These are phyloP conservation scores for Blepharisma stoltei DNA, from an alignment of 73 alveolate genomes.

Conservation along the genomic window DNA sequence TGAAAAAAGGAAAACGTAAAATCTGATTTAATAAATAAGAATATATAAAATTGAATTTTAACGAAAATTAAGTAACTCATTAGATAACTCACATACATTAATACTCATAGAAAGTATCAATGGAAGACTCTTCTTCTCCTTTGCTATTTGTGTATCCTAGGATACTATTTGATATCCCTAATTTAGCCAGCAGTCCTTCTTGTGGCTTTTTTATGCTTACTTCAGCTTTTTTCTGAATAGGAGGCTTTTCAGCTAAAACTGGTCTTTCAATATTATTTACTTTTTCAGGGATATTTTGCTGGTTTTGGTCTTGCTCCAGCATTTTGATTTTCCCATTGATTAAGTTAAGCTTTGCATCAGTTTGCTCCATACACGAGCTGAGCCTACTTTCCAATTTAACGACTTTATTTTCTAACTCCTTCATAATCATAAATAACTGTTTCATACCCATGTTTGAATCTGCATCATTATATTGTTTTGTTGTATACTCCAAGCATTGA, in stretches of 20 bases:
- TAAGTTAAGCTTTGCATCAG: neutral
- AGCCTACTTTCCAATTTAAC: neutral
- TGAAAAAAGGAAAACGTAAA: no score
- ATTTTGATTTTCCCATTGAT: conserved; percentile 1
- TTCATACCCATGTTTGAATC: neutral
- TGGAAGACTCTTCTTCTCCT: no score
- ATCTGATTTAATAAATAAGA: no score
- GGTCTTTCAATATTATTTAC: neutral
- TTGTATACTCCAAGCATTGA: neutral
- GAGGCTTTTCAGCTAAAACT: no score
- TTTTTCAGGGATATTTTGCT: neutral
- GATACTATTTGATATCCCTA: neutral
- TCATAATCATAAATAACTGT: neutral
- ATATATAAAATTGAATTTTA: no score
- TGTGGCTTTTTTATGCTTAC: neutral
- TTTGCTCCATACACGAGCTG: neutral
- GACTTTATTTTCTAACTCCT: conserved; percentile 1
- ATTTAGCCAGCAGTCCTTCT: conserved; percentile 13
- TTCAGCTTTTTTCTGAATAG: no score
- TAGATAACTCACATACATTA: no score
- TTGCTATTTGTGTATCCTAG: no score
- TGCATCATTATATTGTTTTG: neutral
- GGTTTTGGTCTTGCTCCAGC: neutral
- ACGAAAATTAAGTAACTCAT: no score
- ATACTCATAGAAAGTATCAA: no score